Evolutionary conservation across 2,329 filamentous ascomycete species (phyloP).

Genomic region (Apiospora kogelbergensis): DNA sequence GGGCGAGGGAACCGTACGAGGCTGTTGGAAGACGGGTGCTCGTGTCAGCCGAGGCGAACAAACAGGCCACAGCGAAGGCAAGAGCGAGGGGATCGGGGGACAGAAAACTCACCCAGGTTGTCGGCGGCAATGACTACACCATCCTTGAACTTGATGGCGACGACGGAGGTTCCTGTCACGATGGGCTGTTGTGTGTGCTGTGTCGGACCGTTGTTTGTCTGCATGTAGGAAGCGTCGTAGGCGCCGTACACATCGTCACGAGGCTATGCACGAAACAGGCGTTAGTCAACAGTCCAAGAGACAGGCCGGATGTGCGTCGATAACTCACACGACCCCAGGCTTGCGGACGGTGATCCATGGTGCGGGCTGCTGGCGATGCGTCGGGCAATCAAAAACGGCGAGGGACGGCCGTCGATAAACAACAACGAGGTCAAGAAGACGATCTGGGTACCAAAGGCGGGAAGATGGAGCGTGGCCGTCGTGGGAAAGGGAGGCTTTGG

Average conservation of each 20-base stretch:
- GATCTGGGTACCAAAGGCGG: not conserved
- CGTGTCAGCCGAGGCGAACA: not conserved
- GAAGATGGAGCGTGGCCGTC: not conserved
- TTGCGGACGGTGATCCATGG: slow-evolving; percentile 72
- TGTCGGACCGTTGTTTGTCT: slow-evolving; percentile 62
- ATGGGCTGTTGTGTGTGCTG: slow-evolving; percentile 90
- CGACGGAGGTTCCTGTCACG: slow-evolving; percentile 93
- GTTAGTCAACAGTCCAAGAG: not conserved
- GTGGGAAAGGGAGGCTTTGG: not conserved
- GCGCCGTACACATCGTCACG: slow-evolving; percentile 95
- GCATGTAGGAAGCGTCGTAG: slow-evolving; percentile 86
- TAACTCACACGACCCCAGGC: slow-evolving; percentile 69
- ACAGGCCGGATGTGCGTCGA: slow-evolving; percentile 7
- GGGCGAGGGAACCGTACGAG: slow-evolving; percentile 94
- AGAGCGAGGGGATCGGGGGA: slow-evolving; percentile 9
- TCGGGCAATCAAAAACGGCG: not conserved
- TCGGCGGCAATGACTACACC: slow-evolving; percentile 96
- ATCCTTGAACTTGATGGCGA: slow-evolving; percentile 93
- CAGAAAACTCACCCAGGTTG: slow-evolving; percentile 71
- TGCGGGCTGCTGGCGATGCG: slow-evolving; percentile 19
- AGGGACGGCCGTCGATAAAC: not conserved
- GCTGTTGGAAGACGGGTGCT: slow-evolving; percentile 50
- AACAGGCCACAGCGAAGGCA: slow-evolving; percentile 10
- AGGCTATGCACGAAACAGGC: slow-evolving; percentile 57
- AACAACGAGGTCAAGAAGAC: not conserved